phyloP scores from a whole-genome alignment of 2,329 filamentous ascomycete genomes.

The Pseudogymnoascus sp. region DNA sequence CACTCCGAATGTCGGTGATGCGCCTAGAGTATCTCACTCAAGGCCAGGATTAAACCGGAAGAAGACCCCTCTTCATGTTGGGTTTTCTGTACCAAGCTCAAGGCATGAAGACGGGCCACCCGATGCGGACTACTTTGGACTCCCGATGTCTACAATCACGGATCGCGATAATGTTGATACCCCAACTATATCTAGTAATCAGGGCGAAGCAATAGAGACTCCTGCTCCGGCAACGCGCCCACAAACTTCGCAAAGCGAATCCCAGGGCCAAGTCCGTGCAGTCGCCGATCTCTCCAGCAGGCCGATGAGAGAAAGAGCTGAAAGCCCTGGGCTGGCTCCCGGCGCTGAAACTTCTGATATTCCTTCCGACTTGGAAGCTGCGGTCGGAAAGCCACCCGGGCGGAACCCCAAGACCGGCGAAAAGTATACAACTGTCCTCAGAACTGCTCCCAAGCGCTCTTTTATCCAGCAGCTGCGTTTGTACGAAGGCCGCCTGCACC shows the following conservation, averaged over 20 bases:
- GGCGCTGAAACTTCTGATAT: background rate
- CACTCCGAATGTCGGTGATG: background rate
- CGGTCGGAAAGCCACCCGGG: background rate
- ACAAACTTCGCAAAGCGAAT: background rate
- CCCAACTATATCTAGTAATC: conserved; percentile 1
- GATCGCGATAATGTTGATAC: background rate
- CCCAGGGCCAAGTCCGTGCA: background rate
- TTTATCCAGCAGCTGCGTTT: conserved; percentile 66
- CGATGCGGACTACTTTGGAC: background rate
- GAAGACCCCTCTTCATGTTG: background rate
- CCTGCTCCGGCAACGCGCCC: background rate
- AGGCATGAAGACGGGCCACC: background rate
- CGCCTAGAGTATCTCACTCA: background rate
- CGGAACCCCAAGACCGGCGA: background rate
- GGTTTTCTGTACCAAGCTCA: background rate
- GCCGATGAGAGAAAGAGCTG: background rate
- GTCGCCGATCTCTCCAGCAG: background rate
- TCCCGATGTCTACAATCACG: background rate
- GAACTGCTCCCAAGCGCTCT: conserved; percentile 56
- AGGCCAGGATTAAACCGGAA: background rate
- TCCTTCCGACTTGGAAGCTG: background rate
- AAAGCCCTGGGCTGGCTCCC: background rate
- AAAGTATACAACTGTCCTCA: conserved; percentile 51
- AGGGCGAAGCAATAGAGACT: background rate
- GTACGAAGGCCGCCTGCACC: conserved; percentile 68